Evolutionary conservation across 139 green algal genomes (phyloP).

Genomic region (Marvania coccoides): DNA sequence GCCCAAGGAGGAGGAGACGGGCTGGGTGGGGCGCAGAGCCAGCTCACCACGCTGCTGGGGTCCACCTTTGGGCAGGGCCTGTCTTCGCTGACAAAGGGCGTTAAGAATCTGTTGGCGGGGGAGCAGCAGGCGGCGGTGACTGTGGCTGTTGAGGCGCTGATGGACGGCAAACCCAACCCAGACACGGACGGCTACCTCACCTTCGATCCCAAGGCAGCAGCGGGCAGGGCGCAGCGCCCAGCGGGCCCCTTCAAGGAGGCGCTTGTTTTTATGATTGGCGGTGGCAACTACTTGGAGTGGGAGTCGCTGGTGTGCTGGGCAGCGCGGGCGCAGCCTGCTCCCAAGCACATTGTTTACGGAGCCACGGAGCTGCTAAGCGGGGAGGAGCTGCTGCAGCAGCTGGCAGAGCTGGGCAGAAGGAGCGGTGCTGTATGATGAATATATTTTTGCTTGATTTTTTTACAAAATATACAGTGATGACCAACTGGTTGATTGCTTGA

Average conservation of each 20-base stretch:
- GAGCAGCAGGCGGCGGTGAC: conserved; percentile 68
- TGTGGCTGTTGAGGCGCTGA: conserved; percentile 78
- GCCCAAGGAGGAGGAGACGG: conserved; percentile 6
- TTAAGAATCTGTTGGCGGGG: conserved; percentile 87
- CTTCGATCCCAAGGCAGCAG: conserved; percentile 79
- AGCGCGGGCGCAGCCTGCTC: conserved; percentile 18
- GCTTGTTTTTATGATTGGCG: conserved; percentile 96
- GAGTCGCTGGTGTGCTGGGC: conserved; percentile 54
- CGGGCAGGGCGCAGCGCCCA: conserved; percentile 23
- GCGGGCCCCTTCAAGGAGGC: conserved; percentile 67
- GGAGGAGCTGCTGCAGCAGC: conserved; percentile 65
- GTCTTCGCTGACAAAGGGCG: conserved; percentile 75
- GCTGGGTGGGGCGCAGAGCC: conserved; percentile 34
- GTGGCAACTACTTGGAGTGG: conserved; percentile 93
- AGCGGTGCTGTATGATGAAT: neutral
- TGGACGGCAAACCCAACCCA: conserved; percentile 64
- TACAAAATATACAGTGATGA: too few relatives aligned
- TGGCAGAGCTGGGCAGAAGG: conserved; percentile 66
- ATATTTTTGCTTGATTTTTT: neutral
- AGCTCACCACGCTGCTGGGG: conserved; percentile 88
- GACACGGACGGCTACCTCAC: conserved; percentile 69
- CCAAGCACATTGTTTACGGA: conserved; percentile 83
- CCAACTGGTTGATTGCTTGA: too few relatives aligned
- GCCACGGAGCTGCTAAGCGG: conserved; percentile 83
- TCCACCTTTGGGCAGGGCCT: conserved; percentile 86